Evolutionary conservation across 352 stramenopile genomes (phyloP).

Genomic region (Phytophthora constricta): DNA sequence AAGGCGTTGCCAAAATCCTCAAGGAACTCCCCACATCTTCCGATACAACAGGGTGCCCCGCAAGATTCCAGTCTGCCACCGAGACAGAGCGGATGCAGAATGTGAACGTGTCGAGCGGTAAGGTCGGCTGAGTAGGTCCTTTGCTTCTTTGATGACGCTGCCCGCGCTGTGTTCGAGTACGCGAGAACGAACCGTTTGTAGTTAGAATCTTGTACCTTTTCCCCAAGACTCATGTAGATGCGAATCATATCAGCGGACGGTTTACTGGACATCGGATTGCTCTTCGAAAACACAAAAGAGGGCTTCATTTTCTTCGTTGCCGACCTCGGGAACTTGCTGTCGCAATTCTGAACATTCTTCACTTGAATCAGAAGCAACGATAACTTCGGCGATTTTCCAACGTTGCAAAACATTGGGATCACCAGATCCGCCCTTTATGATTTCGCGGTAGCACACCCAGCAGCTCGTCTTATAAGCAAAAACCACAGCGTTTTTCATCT

Average conservation of each 20-base stretch:
- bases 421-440: too few relatives aligned
- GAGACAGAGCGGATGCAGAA: neutral
- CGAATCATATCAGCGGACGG: neutral
- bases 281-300: neutral
- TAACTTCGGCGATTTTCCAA: too few relatives aligned
- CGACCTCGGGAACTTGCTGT: neutral
- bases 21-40: neutral
- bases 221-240: neutral
- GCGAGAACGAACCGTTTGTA: neutral
- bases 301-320: neutral
- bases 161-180: neutral
- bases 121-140: neutral
- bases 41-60: neutral
- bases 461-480: slow-evolving; percentile 25
- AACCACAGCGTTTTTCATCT: slow-evolving; percentile 27
- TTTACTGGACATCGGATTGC: neutral
- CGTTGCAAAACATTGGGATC: too few relatives aligned
- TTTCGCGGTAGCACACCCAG: too few relatives aligned
- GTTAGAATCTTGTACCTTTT: neutral
- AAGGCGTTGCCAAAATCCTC: neutral
- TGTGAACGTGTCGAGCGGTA: neutral
- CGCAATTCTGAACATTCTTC: neutral
- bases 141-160: neutral
- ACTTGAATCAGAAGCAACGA: neutral
- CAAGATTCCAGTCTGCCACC: neutral